These are phyloP conservation scores for Wickerhamomyces ciferrii DNA, from an alignment of 805 yeast genomes.

Conservation along the genomic window DNA sequence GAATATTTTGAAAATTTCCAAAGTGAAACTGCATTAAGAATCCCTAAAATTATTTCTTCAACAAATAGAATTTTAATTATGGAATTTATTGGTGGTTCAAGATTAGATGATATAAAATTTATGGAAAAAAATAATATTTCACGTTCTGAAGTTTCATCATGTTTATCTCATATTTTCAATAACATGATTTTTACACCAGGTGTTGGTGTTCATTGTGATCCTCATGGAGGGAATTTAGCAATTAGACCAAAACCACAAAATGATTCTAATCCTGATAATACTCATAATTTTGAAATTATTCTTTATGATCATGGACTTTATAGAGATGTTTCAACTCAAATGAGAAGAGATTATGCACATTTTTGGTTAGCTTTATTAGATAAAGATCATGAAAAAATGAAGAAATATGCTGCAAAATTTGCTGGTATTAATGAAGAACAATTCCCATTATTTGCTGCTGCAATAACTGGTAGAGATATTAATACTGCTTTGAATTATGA, in stretches of 20 bases:
- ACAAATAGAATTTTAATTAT: conserved; percentile 70
- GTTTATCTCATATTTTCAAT: conserved; percentile 87
- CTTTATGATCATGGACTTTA: conserved; percentile 95
- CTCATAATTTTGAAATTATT: conserved; percentile 83
- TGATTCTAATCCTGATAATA: conserved; percentile 22
- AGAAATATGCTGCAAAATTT: conserved; percentile 65
- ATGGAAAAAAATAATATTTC: conserved; percentile 61
- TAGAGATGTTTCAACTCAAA: conserved; percentile 70
- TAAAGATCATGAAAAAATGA: conserved; percentile 61
- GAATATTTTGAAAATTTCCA: conserved; percentile 55
- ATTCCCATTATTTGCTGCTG: conserved; percentile 84
- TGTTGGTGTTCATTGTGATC: conserved; percentile 94
- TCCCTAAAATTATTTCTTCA: conserved; percentile 71
- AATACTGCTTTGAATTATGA: conserved; percentile 67
- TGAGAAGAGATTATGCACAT: conserved; percentile 79
- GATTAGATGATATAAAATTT: conserved; percentile 73
- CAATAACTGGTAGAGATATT: conserved; percentile 91
- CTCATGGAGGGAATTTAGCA: conserved; percentile 96
- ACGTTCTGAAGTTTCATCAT: conserved; percentile 72
- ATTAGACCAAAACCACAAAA: conserved; percentile 42
- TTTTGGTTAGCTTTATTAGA: conserved; percentile 91
- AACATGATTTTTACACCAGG: conserved; percentile 93
- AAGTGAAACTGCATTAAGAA: conserved; percentile 65
- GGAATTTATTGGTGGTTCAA: conserved; percentile 81
- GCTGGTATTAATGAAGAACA: conserved; percentile 76